phyloP scores from a whole-genome alignment of 2,329 filamentous ascomycete species.

The Emericellopsis atlantica region DNA sequence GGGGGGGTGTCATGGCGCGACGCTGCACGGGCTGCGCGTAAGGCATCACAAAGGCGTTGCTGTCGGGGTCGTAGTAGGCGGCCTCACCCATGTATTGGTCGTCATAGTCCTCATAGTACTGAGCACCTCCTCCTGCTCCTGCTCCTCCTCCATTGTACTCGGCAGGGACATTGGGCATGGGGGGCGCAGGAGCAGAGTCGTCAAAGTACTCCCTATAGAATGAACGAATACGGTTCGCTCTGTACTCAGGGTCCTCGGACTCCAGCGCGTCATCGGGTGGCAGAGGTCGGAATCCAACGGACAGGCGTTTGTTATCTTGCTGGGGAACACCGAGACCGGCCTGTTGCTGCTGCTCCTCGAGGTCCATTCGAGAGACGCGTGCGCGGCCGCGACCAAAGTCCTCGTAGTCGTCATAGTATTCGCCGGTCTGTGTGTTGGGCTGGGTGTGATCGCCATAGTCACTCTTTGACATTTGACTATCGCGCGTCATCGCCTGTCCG shows the following conservation, averaged over 20 bases:
- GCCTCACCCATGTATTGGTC: conserved; percentile 54
- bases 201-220: conserved; percentile 99
- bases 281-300: conserved; percentile 67
- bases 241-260: conserved; percentile 81
- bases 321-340: conserved; percentile 39
- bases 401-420: conserved; percentile 19
- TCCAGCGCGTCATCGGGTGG: conserved; percentile 71
- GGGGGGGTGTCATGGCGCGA: conserved; percentile 92
- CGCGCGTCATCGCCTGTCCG: conserved; percentile 2
- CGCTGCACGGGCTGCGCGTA: conserved; percentile 77
- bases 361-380: conserved; percentile 9
- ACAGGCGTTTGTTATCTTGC: conserved; percentile 45
- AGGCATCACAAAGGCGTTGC: conserved; percentile 63
- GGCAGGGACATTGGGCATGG: conserved; percentile 19
- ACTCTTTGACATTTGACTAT: conserved; percentile 4
- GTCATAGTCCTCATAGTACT: conserved; percentile 68
- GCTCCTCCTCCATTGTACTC: conserved; percentile 9
- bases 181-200: conserved; percentile 43
- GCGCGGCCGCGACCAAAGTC: conserved; percentile 21
- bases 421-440: conserved; percentile 15
- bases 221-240: conserved; percentile 91
- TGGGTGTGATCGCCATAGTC: conserved; percentile 10
- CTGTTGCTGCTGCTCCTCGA: conserved; percentile 13
- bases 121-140: conserved; percentile 5
- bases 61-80: conserved; percentile 52